Percentiles rank a stretch among this genome's conserved stretches.
phyloP scores from a whole-genome alignment of 352 stramenopile genomes.

The Phytopythium litorale region DNA sequence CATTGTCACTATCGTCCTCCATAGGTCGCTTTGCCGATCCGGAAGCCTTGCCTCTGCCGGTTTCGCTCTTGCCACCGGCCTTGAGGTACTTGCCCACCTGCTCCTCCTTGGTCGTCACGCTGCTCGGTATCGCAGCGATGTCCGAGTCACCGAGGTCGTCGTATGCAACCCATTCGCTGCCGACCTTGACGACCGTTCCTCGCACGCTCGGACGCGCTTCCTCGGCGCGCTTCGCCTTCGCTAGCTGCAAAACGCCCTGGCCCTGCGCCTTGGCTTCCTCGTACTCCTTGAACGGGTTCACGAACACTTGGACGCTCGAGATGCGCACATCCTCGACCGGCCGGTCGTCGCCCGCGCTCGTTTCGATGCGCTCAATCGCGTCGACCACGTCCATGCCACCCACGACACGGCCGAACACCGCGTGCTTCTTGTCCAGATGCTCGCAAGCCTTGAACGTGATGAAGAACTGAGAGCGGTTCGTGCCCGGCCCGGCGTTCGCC shows the following conservation, averaged over 20 bases:
- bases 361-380: constrained; percentile 72
- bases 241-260: constrained; percentile 48
- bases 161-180: constrained; percentile 76
- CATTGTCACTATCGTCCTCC: constrained; percentile 9
- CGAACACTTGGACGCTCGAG: constrained; percentile 70
- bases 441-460: constrained; percentile 95
- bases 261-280: constrained; percentile 55
- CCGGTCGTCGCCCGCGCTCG: constrained; percentile 64
- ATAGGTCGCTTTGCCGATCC: constrained; percentile 20
- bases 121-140: constrained; percentile 40
- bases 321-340: constrained; percentile 86
- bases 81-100: constrained; percentile 75
- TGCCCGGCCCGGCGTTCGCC: constrained; percentile 95
- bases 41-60: constrained; percentile 8
- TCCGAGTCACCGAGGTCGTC: constrained; percentile 58
- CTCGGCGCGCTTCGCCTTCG: constrained; percentile 44
- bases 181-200: constrained; percentile 78
- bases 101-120: constrained; percentile 37
- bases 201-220: constrained; percentile 47
- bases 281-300: constrained; percentile 89
- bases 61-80: constrained; percentile 5
- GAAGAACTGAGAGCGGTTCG: constrained; percentile 99
- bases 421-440: constrained; percentile 99
- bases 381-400: constrained; percentile 87
- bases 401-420: constrained; percentile 95